Evolutionary conservation across 768 basidiomycete species (phyloP).

Genomic region (Leccinum longicurvipes): DNA sequence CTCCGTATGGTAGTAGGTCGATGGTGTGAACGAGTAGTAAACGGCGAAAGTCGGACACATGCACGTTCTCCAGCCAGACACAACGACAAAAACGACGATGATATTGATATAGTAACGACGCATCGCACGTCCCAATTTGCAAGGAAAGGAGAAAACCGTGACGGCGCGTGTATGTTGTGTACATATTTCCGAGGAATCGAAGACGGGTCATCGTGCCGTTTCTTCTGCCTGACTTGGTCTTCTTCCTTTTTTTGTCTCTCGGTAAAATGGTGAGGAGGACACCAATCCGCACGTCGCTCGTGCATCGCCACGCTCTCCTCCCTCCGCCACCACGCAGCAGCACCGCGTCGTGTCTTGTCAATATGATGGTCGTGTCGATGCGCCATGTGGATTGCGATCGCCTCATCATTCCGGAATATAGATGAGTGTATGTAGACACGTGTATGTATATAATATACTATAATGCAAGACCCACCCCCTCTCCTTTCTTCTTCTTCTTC

Average conservation of each 20-base stretch:
- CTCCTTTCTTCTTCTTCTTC: neutral
- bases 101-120: neutral
- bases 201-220: neutral
- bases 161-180: neutral
- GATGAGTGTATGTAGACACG: neutral
- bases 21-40: no score
- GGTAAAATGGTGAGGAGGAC: neutral
- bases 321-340: neutral
- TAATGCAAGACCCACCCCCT: neutral
- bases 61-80: no score
- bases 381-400: slow-evolving; percentile 10
- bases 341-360: neutral
- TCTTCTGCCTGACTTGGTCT: neutral
- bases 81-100: neutral
- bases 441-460: neutral
- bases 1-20: no score
- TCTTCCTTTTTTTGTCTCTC: neutral
- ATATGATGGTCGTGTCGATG: neutral
- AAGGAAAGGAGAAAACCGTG: neutral
- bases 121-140: slow-evolving; percentile 1
- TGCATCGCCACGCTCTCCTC: slow-evolving; percentile 1
- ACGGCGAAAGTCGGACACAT: no score
- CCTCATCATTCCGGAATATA: neutral
- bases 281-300: neutral
- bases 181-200: slow-evolving; percentile 24